Conservation (phyloP, 768 basidiomycete genomes). For the Tulasnella sp. region DNA sequence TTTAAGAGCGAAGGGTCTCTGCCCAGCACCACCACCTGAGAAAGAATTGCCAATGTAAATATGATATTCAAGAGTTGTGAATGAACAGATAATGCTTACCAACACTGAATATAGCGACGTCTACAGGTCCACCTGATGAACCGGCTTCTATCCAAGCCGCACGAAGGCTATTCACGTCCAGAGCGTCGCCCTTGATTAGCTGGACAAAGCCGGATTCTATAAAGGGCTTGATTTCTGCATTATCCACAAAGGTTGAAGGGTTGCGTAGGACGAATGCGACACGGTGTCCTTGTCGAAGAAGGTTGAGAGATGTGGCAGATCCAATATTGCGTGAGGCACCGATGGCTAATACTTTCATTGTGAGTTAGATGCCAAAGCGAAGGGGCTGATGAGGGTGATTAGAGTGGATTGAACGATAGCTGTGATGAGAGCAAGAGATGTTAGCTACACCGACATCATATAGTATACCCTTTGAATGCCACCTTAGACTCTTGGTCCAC, state of each 20-base stretch:
- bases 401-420: too few relatives aligned
- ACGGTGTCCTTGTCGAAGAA: constrained; percentile 1
- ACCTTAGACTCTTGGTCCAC: too few relatives aligned
- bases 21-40: too few relatives aligned
- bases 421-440: too few relatives aligned
- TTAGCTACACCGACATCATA: too few relatives aligned
- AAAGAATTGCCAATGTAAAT: too few relatives aligned
- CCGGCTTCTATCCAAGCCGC: background rate
- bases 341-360: background rate
- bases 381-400: too few relatives aligned
- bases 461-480: too few relatives aligned
- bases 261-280: constrained; percentile 33
- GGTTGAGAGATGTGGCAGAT: background rate
- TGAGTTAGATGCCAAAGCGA: too few relatives aligned
- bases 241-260: constrained; percentile 39
- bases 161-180: background rate
- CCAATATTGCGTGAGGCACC: constrained; percentile 10
- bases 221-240: constrained; percentile 38
- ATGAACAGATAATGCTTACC: background rate
- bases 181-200: constrained; percentile 4
- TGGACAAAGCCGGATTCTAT: constrained; percentile 32
- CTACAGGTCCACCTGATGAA: background rate
- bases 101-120: constrained; percentile 1
- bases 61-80: too few relatives aligned
- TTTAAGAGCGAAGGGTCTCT: constrained; percentile 26